phyloP scores from a whole-genome alignment of 228 moss, liverwort and hornwort species.

The Sphagnum magellanicum region DNA sequence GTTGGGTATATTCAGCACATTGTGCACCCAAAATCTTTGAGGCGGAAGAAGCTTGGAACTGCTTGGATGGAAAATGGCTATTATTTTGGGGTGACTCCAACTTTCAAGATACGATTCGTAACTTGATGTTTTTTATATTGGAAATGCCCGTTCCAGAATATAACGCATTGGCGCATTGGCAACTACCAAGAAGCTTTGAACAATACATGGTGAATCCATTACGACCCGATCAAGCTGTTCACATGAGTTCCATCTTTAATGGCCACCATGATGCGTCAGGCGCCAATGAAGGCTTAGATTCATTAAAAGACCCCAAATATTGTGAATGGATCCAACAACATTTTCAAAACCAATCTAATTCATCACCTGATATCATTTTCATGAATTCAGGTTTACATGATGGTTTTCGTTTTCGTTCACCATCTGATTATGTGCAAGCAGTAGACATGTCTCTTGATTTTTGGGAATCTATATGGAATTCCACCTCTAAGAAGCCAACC shows the following conservation, averaged over 20 bases:
- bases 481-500: conserved; percentile 1
- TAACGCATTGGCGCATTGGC: conserved; percentile 1
- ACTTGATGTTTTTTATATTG: conserved; percentile 12
- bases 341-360: conserved; percentile 9
- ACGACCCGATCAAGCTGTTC: conserved; percentile 7
- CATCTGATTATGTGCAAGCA: conserved; percentile 3
- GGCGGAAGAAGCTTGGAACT: conserved; percentile 14
- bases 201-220: conserved; percentile 4
- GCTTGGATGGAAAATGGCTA: conserved; percentile 15
- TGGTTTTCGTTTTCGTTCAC: conserved; percentile 12
- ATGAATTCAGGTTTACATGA: conserved; percentile 36
- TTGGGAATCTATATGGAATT: conserved; percentile 13
- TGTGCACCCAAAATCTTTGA: conserved; percentile 13
- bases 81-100: conserved; percentile 26
- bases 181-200: not conserved
- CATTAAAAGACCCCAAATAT: conserved; percentile 8
- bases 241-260: conserved; percentile 12
- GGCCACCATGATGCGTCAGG: conserved; percentile 14
- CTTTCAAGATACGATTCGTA: conserved; percentile 14
- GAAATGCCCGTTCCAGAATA: not conserved
- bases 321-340: conserved; percentile 3
- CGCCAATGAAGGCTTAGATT: conserved; percentile 17
- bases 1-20: conserved; percentile 9
- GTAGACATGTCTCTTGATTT: conserved; percentile 11
- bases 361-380: conserved; percentile 14